Base-by-base conservation (phyloP, 1,139 yeast genomes). In the Pneumocystis jirovecii region DNA sequence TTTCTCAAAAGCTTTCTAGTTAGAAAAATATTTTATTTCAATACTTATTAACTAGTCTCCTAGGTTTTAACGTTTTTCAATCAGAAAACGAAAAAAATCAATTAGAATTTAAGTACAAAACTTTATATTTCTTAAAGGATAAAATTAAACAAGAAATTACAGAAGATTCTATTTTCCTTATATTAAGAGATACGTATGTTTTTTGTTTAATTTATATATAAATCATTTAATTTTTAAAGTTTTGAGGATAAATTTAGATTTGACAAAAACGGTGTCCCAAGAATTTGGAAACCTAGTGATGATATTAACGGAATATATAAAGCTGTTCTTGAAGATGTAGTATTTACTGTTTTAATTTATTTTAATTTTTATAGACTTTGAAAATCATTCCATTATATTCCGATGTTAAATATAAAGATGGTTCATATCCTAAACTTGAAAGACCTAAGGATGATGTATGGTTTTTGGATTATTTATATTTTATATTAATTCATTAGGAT, bases 171-270 rank as follows among this genome's bases (percentile, higher is more conserved):
- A 75, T 78, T 4, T 70, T 75, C 42, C 69, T 70, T 64, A 68
- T 74, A 25, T 71, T 78, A 63, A 73, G 78, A 19, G 80, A 82
- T 66, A 78, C 82, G 61, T 60, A 60, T 39, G 19, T 21, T 60
- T 60, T 60, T 60, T 12, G 15, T 12, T 39, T 60, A 39, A 42
- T 60, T 39, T 50, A 21, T 50, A 25, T 50, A 25, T 25, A 60
- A 21, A 10, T 39, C 29, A 39, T 31, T n/a, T 60, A 10, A 60
- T 42, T 21, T 39, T 60, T 42, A 21, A 39, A 60, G 61, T 68
- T 93, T 93, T 76, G 97, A 91, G 71, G 89, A 85, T 67, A 78
- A 78, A 65, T 93, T 93, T 77, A 81, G 95, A 70, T 93, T 87
- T 74, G 96, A 90, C 74, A 84, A 82, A 62, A 82, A 85, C 69